Evolutionary conservation across 176 grass and related monocot genomes (phyloP), one percentile per base, ranked within the genome.

Genomic region (Bothriochloa decipiens): DNA sequence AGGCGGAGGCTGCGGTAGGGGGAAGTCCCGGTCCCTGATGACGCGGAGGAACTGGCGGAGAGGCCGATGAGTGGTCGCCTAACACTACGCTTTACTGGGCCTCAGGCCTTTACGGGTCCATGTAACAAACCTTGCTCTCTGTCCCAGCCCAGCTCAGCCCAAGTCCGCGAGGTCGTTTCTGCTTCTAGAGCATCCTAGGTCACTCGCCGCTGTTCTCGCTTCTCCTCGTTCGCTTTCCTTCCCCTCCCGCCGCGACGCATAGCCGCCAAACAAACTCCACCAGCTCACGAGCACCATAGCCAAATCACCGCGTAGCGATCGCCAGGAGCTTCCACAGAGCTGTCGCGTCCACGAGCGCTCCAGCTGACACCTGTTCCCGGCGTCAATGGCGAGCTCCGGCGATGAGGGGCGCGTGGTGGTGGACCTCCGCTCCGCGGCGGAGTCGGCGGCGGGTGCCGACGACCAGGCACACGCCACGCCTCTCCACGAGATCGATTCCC

Each of bases 41-140:
- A 99, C 96, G 27, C 94, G 68, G 11, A 98, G 91, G 78, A 98
- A 98, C n/a, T n/a, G n/a, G n/a, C n/a, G n/a, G n/a, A n/a, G n/a
- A n/a, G n/a, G n/a, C n/a, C n/a, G n/a, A n/a, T n/a, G n/a, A n/a
- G n/a, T n/a, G n/a, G n/a, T n/a, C n/a, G n/a, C n/a, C n/a, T 39
- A 12, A 6, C 7, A 12, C 42, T 46, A 46, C 12, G 3, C 1
- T 13, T 49, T 15, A 49, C 46, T 16, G 46, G 46, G 13, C 46
- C 15, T 49, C 46, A 49, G 13, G 46, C 4, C 46, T 15, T 14
- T 47, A 5, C 45, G 0, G 50, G 50, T 55, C 50, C 50, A 55
- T 55, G 50, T 55, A 55, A 17, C 50, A 55, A 55, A 55, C 1
- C 49, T 52, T 41, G n/a, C n/a, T n/a, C n/a, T n/a, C n/a, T n/a